phyloP scores from a whole-genome alignment of 371 early-diverging fungal species.

The Mucor racemosus region DNA sequence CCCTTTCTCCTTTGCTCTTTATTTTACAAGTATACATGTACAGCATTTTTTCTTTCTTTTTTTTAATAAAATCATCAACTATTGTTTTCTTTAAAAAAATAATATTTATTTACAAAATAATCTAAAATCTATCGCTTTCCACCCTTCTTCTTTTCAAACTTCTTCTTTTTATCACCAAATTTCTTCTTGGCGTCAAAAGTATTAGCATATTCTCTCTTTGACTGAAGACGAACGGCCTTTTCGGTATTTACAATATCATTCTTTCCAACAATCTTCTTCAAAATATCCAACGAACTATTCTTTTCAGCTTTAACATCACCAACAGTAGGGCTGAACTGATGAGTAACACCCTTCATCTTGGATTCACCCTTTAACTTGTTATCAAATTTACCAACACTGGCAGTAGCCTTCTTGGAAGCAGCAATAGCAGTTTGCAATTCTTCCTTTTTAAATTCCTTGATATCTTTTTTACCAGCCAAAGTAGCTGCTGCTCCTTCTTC shows the following conservation, averaged over 20 bases:
- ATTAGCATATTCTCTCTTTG: conserved; percentile 23
- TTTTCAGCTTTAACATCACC: conserved; percentile 64
- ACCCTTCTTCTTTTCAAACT: conserved; percentile 13
- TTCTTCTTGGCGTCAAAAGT: conserved; percentile 23
- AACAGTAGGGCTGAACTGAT: conserved; percentile 70
- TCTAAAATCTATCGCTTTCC: conserved; percentile 15
- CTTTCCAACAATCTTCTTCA: conserved; percentile 67
- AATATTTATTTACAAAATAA: conserved; percentile 2
- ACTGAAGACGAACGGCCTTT: conserved; percentile 51
- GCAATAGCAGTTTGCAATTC: conserved; percentile 71
- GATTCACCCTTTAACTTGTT: conserved; percentile 73
- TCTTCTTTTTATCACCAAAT: conserved; percentile 15
- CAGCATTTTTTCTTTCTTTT: not conserved
- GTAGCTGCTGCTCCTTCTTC: conserved; percentile 72
- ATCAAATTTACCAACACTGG: conserved; percentile 92
- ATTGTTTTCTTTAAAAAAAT: not conserved
- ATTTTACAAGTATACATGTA: not conserved
- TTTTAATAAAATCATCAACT: not conserved
- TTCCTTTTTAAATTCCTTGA: conserved; percentile 62
- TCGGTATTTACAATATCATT: conserved; percentile 64
- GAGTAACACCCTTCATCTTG: conserved; percentile 81
- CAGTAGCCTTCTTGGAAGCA: conserved; percentile 80
- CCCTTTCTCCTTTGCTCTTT: not conserved
- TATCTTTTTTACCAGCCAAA: conserved; percentile 56
- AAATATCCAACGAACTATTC: conserved; percentile 60